These are phyloP conservation scores for Lipomyces oligophaga DNA, from an alignment of 805 yeast genomes.

Conservation along the genomic window DNA sequence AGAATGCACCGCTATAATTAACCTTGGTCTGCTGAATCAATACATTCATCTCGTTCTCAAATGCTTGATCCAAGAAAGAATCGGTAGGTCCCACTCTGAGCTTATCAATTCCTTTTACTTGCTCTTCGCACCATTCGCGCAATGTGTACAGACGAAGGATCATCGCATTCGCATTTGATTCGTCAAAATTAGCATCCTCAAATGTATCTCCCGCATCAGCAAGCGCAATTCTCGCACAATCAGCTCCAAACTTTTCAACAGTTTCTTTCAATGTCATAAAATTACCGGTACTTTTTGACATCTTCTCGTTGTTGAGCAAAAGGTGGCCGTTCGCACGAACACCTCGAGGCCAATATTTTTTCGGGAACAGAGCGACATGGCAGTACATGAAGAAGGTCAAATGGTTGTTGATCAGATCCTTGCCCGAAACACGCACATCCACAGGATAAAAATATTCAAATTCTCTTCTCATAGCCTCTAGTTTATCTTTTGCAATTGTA, in stretches of 20 bases:
- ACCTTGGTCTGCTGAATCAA: slow-evolving; percentile 70
- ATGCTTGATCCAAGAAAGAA: slow-evolving; percentile 78
- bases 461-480: slow-evolving; percentile 79
- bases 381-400: slow-evolving; percentile 91
- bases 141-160: slow-evolving; percentile 86
- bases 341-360: slow-evolving; percentile 88
- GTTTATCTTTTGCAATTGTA: slow-evolving; percentile 61
- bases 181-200: slow-evolving; percentile 98
- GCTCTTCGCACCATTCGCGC: slow-evolving; percentile 93
- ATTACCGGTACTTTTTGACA: slow-evolving; percentile 98
- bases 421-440: slow-evolving; percentile 88
- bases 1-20: slow-evolving; percentile 68
- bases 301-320: slow-evolving; percentile 91
- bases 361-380: slow-evolving; percentile 90
- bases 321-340: slow-evolving; percentile 94
- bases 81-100: slow-evolving; percentile 45
- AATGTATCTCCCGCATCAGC: slow-evolving; percentile 98
- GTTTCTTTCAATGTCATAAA: slow-evolving; percentile 85
- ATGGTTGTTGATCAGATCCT: slow-evolving; percentile 96
- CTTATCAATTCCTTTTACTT: slow-evolving; percentile 37
- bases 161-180: slow-evolving; percentile 94
- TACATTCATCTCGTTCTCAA: slow-evolving; percentile 87
- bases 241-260: slow-evolving; percentile 90
- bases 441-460: slow-evolving; percentile 96
- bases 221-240: slow-evolving; percentile 92